Conservation (phyloP, 352 stramenopile species). For the Aphanomyces stellatus region DNA sequence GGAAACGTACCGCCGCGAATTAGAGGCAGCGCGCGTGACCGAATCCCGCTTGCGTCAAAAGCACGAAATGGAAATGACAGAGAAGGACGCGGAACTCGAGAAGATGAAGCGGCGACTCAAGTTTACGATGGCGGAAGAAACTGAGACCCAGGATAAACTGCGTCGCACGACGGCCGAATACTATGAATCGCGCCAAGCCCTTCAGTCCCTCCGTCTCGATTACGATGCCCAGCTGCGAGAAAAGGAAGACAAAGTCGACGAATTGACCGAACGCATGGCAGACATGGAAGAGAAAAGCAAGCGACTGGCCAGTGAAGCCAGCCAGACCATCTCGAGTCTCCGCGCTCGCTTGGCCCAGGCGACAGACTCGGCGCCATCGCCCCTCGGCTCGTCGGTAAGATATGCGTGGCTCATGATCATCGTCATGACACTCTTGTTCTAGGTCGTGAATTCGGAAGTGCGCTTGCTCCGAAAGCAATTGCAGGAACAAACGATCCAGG, state of each 20-base stretch:
- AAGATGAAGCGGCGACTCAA: constrained; percentile 60
- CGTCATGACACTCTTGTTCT: too few relatives aligned
- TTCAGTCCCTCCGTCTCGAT: constrained; percentile 28
- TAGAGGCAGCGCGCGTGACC: not conserved
- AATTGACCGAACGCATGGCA: constrained; percentile 55
- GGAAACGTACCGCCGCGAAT: not conserved
- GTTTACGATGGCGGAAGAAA: constrained; percentile 50
- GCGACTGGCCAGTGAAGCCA: not conserved
- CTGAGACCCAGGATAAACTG: constrained; percentile 52
- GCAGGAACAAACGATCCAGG: constrained; percentile 43
- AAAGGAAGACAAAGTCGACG: constrained; percentile 47
- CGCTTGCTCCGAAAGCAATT: constrained; percentile 52
- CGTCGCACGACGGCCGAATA: constrained; percentile 40
- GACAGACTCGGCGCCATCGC: too few relatives aligned
- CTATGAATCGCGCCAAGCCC: not conserved
- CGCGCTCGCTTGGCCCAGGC: not conserved
- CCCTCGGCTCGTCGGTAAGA: not conserved
- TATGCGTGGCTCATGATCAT: too few relatives aligned
- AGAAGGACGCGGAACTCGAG: constrained; percentile 29
- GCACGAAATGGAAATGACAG: not conserved
- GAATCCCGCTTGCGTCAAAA: not conserved
- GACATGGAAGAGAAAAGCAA: constrained; percentile 35
- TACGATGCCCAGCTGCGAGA: constrained; percentile 58
- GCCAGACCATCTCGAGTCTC: not conserved
- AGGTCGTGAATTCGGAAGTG: constrained; percentile 56